Conservation (phyloP, 2,329 filamentous ascomycete species). For the Arachnopeziza araneosa region DNA sequence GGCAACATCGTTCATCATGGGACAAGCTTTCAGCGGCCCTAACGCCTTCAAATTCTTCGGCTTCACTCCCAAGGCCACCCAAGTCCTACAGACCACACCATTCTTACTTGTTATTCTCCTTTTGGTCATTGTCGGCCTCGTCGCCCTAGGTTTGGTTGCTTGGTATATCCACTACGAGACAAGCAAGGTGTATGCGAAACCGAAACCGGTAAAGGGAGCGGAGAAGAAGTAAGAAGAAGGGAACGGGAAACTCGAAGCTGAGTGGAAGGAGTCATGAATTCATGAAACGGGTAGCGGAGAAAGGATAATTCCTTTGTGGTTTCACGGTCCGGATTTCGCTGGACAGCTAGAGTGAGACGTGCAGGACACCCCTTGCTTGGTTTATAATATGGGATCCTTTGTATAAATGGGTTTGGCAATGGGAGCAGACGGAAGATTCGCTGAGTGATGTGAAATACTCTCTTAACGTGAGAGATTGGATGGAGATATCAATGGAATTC, state of each 20-base stretch:
- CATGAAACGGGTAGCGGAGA: not conserved
- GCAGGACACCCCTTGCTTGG: not conserved
- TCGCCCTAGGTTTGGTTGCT: conserved; percentile 17
- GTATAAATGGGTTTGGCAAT: not conserved
- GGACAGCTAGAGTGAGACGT: not conserved
- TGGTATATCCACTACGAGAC: conserved; percentile 27
- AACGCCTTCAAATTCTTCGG: conserved; percentile 31
- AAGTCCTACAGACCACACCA: conserved; percentile 25
- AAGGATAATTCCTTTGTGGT: not conserved
- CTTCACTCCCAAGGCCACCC: conserved; percentile 29
- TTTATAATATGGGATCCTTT: not conserved
- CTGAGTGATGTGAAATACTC: not conserved
- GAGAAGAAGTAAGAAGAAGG: not conserved
- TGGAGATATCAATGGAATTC: no score
- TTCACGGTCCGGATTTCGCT: not conserved
- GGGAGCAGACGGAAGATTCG: not conserved
- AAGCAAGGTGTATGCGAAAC: conserved; percentile 27
- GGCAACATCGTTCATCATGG: conserved; percentile 19
- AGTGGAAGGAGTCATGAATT: not conserved
- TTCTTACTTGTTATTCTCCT: conserved; percentile 24
- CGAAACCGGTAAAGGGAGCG: conserved; percentile 15
- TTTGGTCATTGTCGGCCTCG: conserved; percentile 17
- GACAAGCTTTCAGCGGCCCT: conserved; percentile 28
- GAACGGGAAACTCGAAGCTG: not conserved
- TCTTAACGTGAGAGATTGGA: no score